Evolutionary conservation across 768 basidiomycete genomes (phyloP), one percentile per base, ranked within the genome.

Genomic region (Termitomyces sp.): DNA sequence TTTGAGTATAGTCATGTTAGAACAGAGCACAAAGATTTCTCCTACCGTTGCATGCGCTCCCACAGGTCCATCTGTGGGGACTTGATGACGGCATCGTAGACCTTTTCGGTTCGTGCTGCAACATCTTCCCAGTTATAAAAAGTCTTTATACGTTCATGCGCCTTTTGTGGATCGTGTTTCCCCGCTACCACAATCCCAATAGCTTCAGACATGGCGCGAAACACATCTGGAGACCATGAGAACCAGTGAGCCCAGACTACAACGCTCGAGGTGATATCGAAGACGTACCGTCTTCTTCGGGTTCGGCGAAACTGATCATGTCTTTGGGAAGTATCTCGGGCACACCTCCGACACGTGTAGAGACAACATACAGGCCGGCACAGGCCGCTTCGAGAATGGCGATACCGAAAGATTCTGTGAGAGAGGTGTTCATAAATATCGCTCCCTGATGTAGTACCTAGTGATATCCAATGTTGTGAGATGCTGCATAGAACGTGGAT

Each of bases 361-460:
- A 89, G 53, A 98, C 96, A 54, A 98, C 90, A 69, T 96, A 96
- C 16, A 98, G 80, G 1, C 97, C 96, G 0, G 94, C 87, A 65
- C 92, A 96, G 0, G 97, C 97, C 0, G 96, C 97, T 77, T 99
- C 97, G 46, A 99, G 83, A 65, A 96, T 95, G n/a, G 91, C 92
- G 65, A 96, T 98, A 0, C 97, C 96, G 66, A 98, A 99, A 0
- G 97, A 85, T 71, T 98, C 97, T 1, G 96, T 98, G 28, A 98
- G 81, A 0, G 94, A 96, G 0, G 97, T 96, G 69, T 96, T 97
- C 79, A 99, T 80, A 75, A 90, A 99, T 62, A 99, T 95, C 13
- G 92, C 82, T 1, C 96, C 97, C 46, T 86, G 87, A 7, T 80
- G 79, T 12, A 99, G 82, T n/a, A 97, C 88, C 93, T 95, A 65